Evolutionary conservation across 2,329 filamentous ascomycete species (phyloP).

Genomic region (Kalaharituber pfeilii): DNA sequence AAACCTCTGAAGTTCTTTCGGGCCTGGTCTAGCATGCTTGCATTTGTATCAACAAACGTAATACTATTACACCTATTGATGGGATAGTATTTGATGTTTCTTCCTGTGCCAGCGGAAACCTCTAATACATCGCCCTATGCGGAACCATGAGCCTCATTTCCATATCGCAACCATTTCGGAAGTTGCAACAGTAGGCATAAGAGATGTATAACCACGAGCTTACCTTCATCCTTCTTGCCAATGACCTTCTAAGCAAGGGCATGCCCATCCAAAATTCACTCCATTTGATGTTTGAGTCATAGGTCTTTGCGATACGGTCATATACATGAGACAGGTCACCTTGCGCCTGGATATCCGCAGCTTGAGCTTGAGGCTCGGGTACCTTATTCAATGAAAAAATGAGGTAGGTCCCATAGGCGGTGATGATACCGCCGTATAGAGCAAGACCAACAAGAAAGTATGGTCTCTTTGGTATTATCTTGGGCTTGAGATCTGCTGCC

Average conservation of each 20-base stretch:
- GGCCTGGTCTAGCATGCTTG: slow-evolving; percentile 20
- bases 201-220: neutral
- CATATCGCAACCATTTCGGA: neutral
- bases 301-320: slow-evolving; percentile 20
- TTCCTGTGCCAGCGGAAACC: slow-evolving; percentile 21
- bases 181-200: neutral
- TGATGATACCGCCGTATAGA: slow-evolving; percentile 16
- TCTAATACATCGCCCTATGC: slow-evolving; percentile 21
- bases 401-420: slow-evolving; percentile 20
- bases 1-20: slow-evolving; percentile 18
- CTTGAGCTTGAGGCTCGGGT: slow-evolving; percentile 5
- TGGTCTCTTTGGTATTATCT: slow-evolving; percentile 10
- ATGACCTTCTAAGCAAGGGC: slow-evolving; percentile 19
- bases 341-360: slow-evolving; percentile 9
- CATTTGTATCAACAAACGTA: slow-evolving; percentile 22
- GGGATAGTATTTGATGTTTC: slow-evolving; percentile 21
- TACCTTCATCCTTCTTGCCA: slow-evolving; percentile 19
- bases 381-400: slow-evolving; percentile 12
- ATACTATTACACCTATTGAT: slow-evolving; percentile 18
- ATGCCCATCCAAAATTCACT: slow-evolving; percentile 22
- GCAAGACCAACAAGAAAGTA: slow-evolving; percentile 17
- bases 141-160: neutral
- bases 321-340: slow-evolving; percentile 19
- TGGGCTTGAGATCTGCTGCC: slow-evolving; percentile 7
- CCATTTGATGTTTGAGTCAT: slow-evolving; percentile 20